Evolutionary conservation across 75 land plant species (phyloP).

Genomic region (Selaginella tamariscina): DNA sequence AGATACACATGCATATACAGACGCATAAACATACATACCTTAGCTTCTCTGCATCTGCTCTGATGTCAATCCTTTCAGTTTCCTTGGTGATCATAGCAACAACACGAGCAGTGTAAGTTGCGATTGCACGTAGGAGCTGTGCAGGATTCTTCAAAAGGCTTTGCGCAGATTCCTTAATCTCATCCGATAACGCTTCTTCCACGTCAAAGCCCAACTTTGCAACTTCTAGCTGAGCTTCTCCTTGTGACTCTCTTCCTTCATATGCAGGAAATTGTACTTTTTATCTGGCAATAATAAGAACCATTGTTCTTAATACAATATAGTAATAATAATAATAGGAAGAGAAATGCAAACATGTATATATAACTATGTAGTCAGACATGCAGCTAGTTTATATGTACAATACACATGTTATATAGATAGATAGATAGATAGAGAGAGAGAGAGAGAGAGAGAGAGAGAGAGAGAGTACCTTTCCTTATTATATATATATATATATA

Average conservation of each 20-base stretch:
- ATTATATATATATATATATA: too few relatives aligned
- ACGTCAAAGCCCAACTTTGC: conserved; percentile 45
- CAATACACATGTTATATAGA: too few relatives aligned
- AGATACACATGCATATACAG: neutral
- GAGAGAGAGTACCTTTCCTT: too few relatives aligned
- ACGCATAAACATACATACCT: conserved; percentile 47
- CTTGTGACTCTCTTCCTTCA: conserved; percentile 51
- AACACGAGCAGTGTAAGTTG: neutral
- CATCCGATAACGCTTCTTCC: conserved; percentile 60
- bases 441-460: too few relatives aligned
- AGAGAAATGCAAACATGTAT: too few relatives aligned
- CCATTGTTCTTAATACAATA: too few relatives aligned
- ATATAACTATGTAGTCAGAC: too few relatives aligned
- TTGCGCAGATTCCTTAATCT: conserved; percentile 46
- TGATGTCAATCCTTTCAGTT: conserved; percentile 84
- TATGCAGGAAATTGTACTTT: conserved; percentile 70
- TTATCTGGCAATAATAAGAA: too few relatives aligned
- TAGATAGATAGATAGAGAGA: too few relatives aligned
- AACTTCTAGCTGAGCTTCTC: conserved; percentile 45
- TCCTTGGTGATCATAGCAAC: conserved; percentile 29
- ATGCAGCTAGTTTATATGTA: too few relatives aligned
- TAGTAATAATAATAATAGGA: too few relatives aligned
- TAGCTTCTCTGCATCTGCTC: conserved; percentile 92
- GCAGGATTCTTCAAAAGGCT: conserved; percentile 7
- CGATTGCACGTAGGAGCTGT: conserved; percentile 11